Percentiles rank a stretch among this genome's conserved stretches.
Conservation (phyloP, 1,284 basidiomycete genomes). For the Ganoderma sp. region DNA sequence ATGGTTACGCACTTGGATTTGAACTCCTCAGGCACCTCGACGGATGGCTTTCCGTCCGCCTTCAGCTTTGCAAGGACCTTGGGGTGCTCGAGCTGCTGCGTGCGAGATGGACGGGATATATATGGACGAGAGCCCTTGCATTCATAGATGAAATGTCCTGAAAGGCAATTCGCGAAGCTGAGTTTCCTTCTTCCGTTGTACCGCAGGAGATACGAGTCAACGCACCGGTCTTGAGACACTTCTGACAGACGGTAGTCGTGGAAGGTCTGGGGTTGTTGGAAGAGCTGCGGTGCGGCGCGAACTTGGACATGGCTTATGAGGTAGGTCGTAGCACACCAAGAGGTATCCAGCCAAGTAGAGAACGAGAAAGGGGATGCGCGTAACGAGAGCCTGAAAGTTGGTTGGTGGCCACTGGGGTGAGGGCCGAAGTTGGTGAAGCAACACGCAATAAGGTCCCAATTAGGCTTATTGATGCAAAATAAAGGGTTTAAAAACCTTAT, state of each 20-base stretch:
- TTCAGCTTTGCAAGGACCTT: constrained; percentile 65
- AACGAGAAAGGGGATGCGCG: neutral
- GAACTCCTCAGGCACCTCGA: constrained; percentile 82
- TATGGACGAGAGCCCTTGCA: constrained; percentile 78
- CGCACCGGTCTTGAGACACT: constrained; percentile 71
- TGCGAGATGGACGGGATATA: constrained; percentile 77
- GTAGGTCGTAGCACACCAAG: neutral
- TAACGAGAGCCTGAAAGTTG: neutral
- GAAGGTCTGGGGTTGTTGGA: constrained; percentile 65
- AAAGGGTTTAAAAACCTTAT: neutral
- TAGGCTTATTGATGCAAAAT: neutral
- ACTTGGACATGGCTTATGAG: constrained; percentile 67
- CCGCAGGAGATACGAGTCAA: constrained; percentile 1
- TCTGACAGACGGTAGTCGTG: constrained; percentile 76
- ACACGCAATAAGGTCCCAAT: neutral
- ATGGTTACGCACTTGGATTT: constrained; percentile 66
- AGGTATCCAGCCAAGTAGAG: neutral
- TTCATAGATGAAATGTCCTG: constrained; percentile 81
- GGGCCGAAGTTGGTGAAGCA: neutral
- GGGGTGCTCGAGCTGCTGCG: constrained; percentile 78
- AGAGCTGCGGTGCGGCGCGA: constrained; percentile 71
- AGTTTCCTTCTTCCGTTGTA: neutral
- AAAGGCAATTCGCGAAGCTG: neutral
- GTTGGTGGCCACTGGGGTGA: neutral
- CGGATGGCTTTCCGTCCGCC: constrained; percentile 67